A percentile compares a stretch with the other conserved stretches of the same genome.
Evolutionary conservation across 441 rosid genomes (phyloP).

Genomic region (Dalechampia spathulata): DNA sequence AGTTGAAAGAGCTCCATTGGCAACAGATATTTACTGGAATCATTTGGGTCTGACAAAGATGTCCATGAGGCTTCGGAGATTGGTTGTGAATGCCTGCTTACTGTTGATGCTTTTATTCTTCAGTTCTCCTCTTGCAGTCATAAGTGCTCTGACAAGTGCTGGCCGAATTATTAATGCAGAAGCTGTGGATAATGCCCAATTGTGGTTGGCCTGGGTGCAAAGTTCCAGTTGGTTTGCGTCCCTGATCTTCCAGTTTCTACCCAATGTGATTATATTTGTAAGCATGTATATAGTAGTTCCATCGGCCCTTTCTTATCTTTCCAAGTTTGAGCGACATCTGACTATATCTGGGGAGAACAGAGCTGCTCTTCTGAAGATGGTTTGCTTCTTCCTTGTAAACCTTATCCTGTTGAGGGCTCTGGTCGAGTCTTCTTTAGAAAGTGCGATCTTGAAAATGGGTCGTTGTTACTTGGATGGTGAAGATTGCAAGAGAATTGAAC

Average conservation of each 20-base stretch:
- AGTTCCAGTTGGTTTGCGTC: conserved; percentile 92
- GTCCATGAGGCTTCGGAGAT: conserved; percentile 56
- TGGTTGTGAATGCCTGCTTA: conserved; percentile 77
- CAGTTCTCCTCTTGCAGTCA: conserved; percentile 85
- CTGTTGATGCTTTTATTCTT: conserved; percentile 77
- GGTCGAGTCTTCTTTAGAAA: conserved; percentile 85
- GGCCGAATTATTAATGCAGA: conserved; percentile 84
- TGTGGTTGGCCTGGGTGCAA: conserved; percentile 90
- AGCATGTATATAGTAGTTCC: conserved; percentile 95
- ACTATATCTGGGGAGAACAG: conserved; percentile 89
- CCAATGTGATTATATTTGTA: conserved; percentile 78
- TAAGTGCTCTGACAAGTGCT: conserved; percentile 73
- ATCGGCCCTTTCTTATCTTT: conserved; percentile 76
- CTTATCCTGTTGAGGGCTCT: conserved; percentile 78
- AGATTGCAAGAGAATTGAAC: conserved; percentile 94
- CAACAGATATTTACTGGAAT: conserved; percentile 94
- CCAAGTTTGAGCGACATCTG: conserved; percentile 86
- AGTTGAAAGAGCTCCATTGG: conserved; percentile 92
- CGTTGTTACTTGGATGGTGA: conserved; percentile 93
- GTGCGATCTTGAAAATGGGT: conserved; percentile 77
- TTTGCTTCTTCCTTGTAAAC: conserved; percentile 95
- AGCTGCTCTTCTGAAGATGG: conserved; percentile 95
- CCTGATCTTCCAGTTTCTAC: conserved; percentile 79
- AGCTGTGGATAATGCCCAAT: conserved; percentile 84
- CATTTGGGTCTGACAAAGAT: conserved; percentile 78